Evolutionary conservation across 148 eudicot genomes (phyloP), one percentile per base, ranked within the genome.

Genomic region (Cornus controversa): DNA sequence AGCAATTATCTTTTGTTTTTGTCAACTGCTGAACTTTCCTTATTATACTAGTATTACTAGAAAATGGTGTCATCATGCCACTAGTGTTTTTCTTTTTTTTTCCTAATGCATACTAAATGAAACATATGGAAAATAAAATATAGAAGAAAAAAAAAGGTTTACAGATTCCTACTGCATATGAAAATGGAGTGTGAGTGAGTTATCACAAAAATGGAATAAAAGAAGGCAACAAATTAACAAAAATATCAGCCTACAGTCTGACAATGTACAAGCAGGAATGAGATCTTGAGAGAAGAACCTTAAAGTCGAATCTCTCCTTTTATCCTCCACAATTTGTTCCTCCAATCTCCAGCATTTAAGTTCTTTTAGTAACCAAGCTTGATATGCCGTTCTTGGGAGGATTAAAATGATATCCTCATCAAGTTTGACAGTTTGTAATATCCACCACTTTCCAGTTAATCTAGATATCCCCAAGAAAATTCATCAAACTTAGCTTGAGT

Each of bases 11-110:
- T 42, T 42, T 11, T 26, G 25, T 65, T 40, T 22, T 26, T 26
- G 26, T 75, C 60, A 75, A 65, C n/a, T 65, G 26, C 53, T 74
- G 53, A 29, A 29, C 42, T 73, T 25, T 74, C 45, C 74, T 71
- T 11, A 27, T 31, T 50, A 26, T 8, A 50, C 57, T 18, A 0
- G 22, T 23, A 14, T 40, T 11, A 26, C 58, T 45, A 7, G 13
- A n/a, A n/a, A 45, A 70, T 70, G 58, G 73, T 18, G 31, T 25
- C 9, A 16, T n/a, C 22, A 2, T 69, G 42, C 73, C 73, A 71
- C 73, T 14, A 45, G 36, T 50, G 34, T 31, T 31, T 29, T 10
- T 26, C 66, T 40, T 40, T 40, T 6, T 36, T 22, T 27, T 40
- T 74, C 53, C 8, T 45, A 36, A 26, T 36, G 10, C 10, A 64